phyloP scores from a whole-genome alignment of 2,329 filamentous ascomycete genomes.

The Balansia obtecta region DNA sequence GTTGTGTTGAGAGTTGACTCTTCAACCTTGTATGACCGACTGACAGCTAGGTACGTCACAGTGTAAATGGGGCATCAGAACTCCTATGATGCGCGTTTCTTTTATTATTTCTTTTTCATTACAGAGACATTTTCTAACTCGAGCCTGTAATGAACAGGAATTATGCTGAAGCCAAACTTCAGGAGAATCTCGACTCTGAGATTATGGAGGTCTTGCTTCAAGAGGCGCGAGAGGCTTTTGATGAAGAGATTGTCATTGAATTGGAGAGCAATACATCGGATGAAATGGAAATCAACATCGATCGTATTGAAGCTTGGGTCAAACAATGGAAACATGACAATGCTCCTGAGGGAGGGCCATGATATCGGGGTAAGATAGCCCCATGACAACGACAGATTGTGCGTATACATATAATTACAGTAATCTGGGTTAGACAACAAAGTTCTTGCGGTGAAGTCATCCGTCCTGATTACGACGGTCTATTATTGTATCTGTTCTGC shows the following conservation, averaged over 20 bases:
- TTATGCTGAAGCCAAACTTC: slow-evolving; percentile 75
- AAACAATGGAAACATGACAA: slow-evolving; percentile 55
- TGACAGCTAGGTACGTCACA: slow-evolving; percentile 51
- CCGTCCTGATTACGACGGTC: neutral
- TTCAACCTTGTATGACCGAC: slow-evolving; percentile 68
- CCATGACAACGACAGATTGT: neutral
- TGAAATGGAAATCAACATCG: slow-evolving; percentile 81
- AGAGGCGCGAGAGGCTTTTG: slow-evolving; percentile 79
- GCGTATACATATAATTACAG: too few species aligned
- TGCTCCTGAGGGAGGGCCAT: neutral
- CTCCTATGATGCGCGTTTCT: neutral
- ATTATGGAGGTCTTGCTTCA: slow-evolving; percentile 93
- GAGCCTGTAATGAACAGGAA: slow-evolving; percentile 34
- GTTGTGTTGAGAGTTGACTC: slow-evolving; percentile 81
- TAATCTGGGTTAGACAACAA: neutral
- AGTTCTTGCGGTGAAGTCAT: neutral
- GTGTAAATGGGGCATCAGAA: neutral
- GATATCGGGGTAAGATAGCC: neutral
- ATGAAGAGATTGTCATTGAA: slow-evolving; percentile 79
- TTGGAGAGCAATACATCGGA: slow-evolving; percentile 69
- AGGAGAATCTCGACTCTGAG: slow-evolving; percentile 93
- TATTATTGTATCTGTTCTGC: neutral
- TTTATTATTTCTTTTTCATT: neutral
- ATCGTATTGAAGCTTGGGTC: slow-evolving; percentile 72
- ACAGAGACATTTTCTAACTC: neutral